Percentiles rank a stretch among this genome's conserved stretches.
Evolutionary conservation across 2,329 filamentous ascomycete genomes (phyloP).

Genomic region (Metarhizium guizhouense): DNA sequence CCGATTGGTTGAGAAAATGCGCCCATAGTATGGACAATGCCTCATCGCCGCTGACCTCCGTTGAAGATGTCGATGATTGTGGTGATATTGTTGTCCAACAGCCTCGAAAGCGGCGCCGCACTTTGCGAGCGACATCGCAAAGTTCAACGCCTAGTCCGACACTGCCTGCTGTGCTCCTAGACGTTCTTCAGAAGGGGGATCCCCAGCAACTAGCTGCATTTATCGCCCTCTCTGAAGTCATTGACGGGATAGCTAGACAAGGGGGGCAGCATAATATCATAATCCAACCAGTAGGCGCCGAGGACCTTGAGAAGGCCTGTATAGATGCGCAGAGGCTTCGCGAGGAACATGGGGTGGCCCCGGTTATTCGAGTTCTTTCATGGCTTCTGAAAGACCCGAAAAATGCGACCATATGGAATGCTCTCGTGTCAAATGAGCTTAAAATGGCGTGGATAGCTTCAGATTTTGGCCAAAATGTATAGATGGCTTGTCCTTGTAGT

Average conservation of each 20-base stretch:
- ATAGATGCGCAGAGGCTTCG: neutral
- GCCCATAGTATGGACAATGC: too few species aligned
- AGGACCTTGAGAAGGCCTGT: neutral
- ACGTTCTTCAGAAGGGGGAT: too few species aligned
- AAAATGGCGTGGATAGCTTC: neutral
- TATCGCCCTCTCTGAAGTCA: neutral
- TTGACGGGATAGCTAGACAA: neutral
- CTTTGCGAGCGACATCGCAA: too few species aligned
- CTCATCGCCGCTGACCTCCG: too few species aligned
- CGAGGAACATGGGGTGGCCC: neutral
- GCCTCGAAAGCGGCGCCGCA: too few species aligned
- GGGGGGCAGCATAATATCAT: neutral
- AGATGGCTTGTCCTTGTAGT: too few species aligned
- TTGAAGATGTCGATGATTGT: too few species aligned
- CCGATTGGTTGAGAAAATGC: too few species aligned
- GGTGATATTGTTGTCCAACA: too few species aligned
- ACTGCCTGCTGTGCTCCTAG: too few species aligned
- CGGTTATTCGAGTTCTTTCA: neutral
- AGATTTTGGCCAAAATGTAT: neutral
- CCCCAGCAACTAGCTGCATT: too few species aligned
- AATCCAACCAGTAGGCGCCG: neutral
- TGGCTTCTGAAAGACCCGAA: neutral
- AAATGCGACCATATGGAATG: neutral
- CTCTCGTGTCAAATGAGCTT: neutral
- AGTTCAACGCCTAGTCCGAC: too few species aligned